These are phyloP conservation scores for Aspergillus fumigatiaffinis DNA, from an alignment of 2,329 filamentous ascomycete species.

Conservation along the genomic window DNA sequence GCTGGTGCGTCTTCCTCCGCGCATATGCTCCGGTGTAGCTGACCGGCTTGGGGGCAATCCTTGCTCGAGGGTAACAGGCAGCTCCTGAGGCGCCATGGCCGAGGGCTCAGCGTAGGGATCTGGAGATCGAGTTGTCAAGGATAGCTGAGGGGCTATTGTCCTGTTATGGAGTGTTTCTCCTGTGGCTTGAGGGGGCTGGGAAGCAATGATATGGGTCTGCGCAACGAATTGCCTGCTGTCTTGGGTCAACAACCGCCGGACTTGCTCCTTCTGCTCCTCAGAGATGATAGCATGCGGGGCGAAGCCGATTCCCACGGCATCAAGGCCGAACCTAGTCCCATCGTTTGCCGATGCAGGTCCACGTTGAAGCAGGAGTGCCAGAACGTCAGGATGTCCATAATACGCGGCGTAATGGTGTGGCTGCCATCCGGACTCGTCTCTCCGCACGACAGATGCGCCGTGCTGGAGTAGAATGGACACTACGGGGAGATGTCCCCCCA, in stretches of 20 bases:
- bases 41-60: slow-evolving; percentile 23
- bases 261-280: slow-evolving; percentile 17
- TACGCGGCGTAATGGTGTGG: slow-evolving; percentile 38
- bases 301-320: slow-evolving; percentile 23
- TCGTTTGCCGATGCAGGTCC: slow-evolving; percentile 14
- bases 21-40: slow-evolving; percentile 24
- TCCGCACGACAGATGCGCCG: slow-evolving; percentile 31
- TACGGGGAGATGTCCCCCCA: slow-evolving; percentile 30
- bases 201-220: neutral
- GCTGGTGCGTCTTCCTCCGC: slow-evolving; percentile 7
- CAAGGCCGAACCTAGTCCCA: slow-evolving; percentile 11
- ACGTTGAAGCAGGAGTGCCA: slow-evolving; percentile 28
- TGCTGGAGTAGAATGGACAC: slow-evolving; percentile 29
- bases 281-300: slow-evolving; percentile 18
- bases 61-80: slow-evolving; percentile 25
- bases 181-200: neutral
- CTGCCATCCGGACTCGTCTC: slow-evolving; percentile 35
- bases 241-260: slow-evolving; percentile 16
- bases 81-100: slow-evolving; percentile 13
- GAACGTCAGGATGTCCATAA: slow-evolving; percentile 33
- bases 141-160: neutral
- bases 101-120: neutral
- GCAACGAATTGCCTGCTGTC: neutral
- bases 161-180: neutral
- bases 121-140: neutral